Evolutionary conservation across 345 rosid genomes (phyloP), one percentile per base, ranked within the genome.

Genomic region (Barbarea vulgaris): DNA sequence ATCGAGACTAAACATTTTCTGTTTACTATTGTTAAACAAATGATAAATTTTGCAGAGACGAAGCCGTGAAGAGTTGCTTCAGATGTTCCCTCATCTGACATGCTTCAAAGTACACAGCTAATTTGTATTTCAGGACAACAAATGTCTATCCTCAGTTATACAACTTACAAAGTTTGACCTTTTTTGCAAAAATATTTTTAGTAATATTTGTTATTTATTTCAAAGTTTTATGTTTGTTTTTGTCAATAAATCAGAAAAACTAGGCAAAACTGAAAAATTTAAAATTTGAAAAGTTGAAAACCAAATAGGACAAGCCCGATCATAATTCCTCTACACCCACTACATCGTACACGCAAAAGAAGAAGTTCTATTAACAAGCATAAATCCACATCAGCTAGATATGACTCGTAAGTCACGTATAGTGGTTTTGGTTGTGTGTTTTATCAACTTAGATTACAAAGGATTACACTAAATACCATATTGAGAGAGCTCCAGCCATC

Each of bases 71-170:
- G 89, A 85, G 59, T 82, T 91, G 84, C 93, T 90, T 56, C 74
- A 81, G 64, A 57, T 88, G 83, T 91, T 91, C 81, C 98, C 96
- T 37, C 79, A 51, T 72, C 79, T 91, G 56, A 84, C 47, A 47
- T 91, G 98, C 81, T 91, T 93, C 87, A 93, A 87, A 80, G 97
- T 93, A 44, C 98, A 94, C 73, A 94, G 96, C 89, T 94, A 79
- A 86, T 54, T 34, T 52, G 31, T 80, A 24, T 55, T 48, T 6
- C 13, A 71, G 44, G 71, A 53, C 73, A 34, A 69, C 74, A 60
- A n/a, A 44, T 44, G 37, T 59, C 34, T 28, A 59, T 48, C 33
- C 17, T 44, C 12, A 7, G 52, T 75, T 36, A 13, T 48, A 31
- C n/a, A 21, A 25, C 24, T 25, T 74, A 58, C 67, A 15, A 53